Evolutionary conservation across 225 moss, liverwort and hornwort species (phyloP), one percentile per base, ranked within the genome.

Genomic region (Ulota crispa): DNA sequence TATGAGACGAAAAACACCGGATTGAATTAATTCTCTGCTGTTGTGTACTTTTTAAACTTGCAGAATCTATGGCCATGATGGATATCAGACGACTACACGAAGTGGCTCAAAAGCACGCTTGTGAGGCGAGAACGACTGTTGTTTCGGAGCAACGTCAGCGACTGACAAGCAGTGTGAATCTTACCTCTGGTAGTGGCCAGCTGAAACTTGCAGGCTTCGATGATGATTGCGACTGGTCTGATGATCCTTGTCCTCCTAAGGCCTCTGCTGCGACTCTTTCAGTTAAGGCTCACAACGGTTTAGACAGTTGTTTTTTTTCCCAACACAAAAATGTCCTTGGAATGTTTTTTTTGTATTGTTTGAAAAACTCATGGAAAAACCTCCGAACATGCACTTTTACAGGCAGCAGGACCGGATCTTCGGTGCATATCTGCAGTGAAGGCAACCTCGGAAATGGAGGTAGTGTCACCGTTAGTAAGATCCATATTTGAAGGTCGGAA

Each of bases 401-500:
- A 90, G 85, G 80, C 53, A 7, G 72, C 55, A 64, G 76, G 59
- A 39, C 18, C 78, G 30, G 73, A 84, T 27, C 36, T 72, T 63
- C 24, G 68, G 56, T n/a, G 69, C 76, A 56, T 41, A 56, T n/a
- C 54, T 21, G 5, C 60, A 56, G 26, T 72, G 72, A 32, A 68
- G n/a, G 72, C 75, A 26, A 47, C 69, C 21, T 45, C 81, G 65
- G 71, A 81, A 16, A 64, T 80, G 82, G 88, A 86, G 70, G 52
- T 69, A 71, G 78, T 84, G 2, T 90, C 88, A 45, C 86, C 86
- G 74, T 78, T 88, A 3, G 79, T 90, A 47, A 82, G 86, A 42
- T 88, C 88, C 78, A 88, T 90, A 80, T 90, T 90, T 50, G 86
- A 86, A 60, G 73, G 82, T 27, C 83, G 80, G 67, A 86, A 81